Base-by-base conservation (phyloP, 2,329 filamentous ascomycete genomes). In the Ophioceras dolichostomum region DNA sequence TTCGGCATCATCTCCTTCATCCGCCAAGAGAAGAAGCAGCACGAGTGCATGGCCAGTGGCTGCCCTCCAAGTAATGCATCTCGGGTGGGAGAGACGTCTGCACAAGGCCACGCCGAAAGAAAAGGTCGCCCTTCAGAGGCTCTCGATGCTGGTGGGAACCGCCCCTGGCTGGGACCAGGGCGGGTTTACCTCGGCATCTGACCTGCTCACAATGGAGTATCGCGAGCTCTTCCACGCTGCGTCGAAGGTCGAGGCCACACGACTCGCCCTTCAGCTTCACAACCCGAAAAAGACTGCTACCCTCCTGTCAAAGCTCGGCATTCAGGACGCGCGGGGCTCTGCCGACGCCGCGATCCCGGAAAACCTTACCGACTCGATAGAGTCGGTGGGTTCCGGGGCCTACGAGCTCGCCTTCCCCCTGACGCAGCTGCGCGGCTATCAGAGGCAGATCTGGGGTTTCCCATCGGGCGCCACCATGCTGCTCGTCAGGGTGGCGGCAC, bases 371-470 rank as follows among this genome's bases (percentile, higher is more conserved):
- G 44, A 47, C 20, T 34, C 39, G 4, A 37, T 49, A 17, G 47
- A 51, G 38, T 33, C 38, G 10, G 28, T 47, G 2, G 48, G 44
- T 4, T 27, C 30, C 20, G 24, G 28, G 3, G 39, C 40, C 34
- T 51, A 46, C 43, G 48, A 51, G 42, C 37, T 51, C 9, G 43
- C 39, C 36, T 51, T 49, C 36, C 43, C 46, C 10, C 41, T 51
- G 2, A 42, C 38, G 10, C 37, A 43, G 13, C 34, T 51, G 13
- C 35, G 38, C 8, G 39, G 39, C 12, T 35, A 43, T 29, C 42
- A 45, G 18, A 41, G 40, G 21, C 42, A 41, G 31, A 33, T 36
- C 7, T 31, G 41, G 14, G 47, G 47, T 21, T 43, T 51, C 13
- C 41, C 35, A 28, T 39, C 38, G 31, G 38, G 39, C 6, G n/a